A percentile compares a stretch with the other conserved stretches of the same genome.
Evolutionary conservation across 371 early-diverging fungal species (phyloP).

Genomic region (Syncephalastrum racemosum): DNA sequence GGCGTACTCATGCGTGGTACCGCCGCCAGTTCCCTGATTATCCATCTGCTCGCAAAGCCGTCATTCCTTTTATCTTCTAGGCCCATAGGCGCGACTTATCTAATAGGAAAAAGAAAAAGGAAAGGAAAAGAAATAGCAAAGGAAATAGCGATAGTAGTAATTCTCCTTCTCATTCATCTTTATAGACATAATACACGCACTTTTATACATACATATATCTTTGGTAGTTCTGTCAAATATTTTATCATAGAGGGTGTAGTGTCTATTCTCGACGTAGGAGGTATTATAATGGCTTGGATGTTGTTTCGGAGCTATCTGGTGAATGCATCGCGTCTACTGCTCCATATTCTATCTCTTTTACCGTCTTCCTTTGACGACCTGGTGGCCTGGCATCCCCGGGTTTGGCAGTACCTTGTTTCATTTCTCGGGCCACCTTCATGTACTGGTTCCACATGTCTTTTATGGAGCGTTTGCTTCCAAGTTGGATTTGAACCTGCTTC

Average conservation of each 20-base stretch:
- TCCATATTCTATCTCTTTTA: not conserved
- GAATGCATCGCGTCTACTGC: no score
- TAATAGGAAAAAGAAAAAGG: constrained; percentile 7
- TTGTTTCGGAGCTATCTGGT: no score
- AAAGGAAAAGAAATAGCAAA: no score
- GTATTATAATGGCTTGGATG: no score
- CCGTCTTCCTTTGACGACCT: not conserved
- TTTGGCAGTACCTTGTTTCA: not conserved
- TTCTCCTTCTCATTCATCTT: no score
- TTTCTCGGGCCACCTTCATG: constrained; percentile 5
- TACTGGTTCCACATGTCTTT: constrained; percentile 49
- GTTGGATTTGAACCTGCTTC: constrained; percentile 20
- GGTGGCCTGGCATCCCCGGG: not conserved
- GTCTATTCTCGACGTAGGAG: no score
- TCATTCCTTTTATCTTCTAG: constrained; percentile 62
- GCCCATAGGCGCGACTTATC: not conserved
- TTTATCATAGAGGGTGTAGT: no score
- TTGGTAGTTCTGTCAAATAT: no score
- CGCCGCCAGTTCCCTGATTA: constrained; percentile 38
- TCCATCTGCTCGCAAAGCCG: constrained; percentile 57
- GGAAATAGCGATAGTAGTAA: not conserved
- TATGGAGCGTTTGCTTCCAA: constrained; percentile 21
- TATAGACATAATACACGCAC: no score
- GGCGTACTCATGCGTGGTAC: constrained; percentile 64
- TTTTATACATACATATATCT: no score